A percentile compares a stretch with the other conserved stretches of the same genome.
These are phyloP conservation scores for Mucor irregularis DNA, from an alignment of 371 early-diverging fungal species.

Conservation along the genomic window DNA sequence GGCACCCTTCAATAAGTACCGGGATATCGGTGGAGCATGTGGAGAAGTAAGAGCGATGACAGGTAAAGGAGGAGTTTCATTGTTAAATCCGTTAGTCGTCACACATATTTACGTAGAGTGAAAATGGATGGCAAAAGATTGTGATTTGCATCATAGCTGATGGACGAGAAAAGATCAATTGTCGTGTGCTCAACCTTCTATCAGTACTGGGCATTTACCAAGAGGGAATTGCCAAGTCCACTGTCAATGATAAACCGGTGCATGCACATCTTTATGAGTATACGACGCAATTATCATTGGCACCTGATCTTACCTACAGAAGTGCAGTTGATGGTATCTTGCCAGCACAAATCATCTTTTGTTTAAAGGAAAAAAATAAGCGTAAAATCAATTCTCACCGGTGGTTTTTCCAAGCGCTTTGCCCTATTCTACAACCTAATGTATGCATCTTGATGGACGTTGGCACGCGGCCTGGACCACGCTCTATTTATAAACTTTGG, in stretches of 20 bases:
- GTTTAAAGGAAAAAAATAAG: slow-evolving; percentile 87
- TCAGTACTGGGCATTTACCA: slow-evolving; percentile 90
- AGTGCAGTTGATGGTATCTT: slow-evolving; percentile 74
- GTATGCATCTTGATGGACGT: slow-evolving; percentile 91
- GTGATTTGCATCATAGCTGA: slow-evolving; percentile 88
- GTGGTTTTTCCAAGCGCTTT: slow-evolving; percentile 97
- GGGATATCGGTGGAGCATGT: slow-evolving; percentile 87
- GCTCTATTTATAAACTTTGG: slow-evolving; percentile 89
- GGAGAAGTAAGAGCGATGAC: slow-evolving; percentile 92
- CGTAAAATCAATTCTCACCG: slow-evolving; percentile 94
- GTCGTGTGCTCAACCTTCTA: slow-evolving; percentile 76
- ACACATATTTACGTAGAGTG: slow-evolving; percentile 69
- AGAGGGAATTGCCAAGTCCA: slow-evolving; percentile 81
- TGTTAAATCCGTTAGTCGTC: slow-evolving; percentile 83
- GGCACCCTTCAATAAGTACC: slow-evolving; percentile 86
- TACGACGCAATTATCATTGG: slow-evolving; percentile 83
- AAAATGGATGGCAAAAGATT: slow-evolving; percentile 87
- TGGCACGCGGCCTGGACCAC: slow-evolving; percentile 85
- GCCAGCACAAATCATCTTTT: slow-evolving; percentile 89
- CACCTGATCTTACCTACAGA: slow-evolving; percentile 63
- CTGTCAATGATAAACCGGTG: slow-evolving; percentile 58
- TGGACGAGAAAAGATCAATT: slow-evolving; percentile 73
- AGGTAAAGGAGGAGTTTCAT: slow-evolving; percentile 64
- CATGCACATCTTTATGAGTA: slow-evolving; percentile 90
- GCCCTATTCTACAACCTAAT: slow-evolving; percentile 81